Percentiles rank a stretch among this genome's conserved stretches.
Evolutionary conservation across 2,329 filamentous ascomycete genomes (phyloP).

Genomic region (Penicillium palitans): DNA sequence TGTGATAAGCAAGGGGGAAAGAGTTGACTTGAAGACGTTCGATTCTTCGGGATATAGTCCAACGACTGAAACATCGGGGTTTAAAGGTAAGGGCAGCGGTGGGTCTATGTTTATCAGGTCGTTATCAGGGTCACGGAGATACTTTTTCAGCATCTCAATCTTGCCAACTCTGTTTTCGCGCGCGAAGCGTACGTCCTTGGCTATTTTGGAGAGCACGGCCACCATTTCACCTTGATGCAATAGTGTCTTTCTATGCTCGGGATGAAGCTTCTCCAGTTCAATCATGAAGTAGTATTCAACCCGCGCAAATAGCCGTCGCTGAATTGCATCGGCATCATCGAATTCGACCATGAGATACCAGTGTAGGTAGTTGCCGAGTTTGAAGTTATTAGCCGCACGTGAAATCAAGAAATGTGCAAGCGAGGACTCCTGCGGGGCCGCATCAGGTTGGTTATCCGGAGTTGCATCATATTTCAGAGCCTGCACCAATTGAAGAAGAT

Average conservation of each 20-base stretch:
- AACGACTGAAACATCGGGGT: conserved; percentile 76
- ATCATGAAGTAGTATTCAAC: conserved; percentile 96
- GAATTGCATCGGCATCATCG: conserved; percentile 73
- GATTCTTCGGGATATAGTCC: conserved; percentile 82
- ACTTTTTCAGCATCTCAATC: conserved; percentile 79
- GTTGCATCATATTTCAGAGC: conserved; percentile 91
- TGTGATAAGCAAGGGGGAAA: conserved; percentile 86
- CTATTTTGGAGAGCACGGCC: conserved; percentile 81
- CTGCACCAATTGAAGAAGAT: conserved; percentile 91
- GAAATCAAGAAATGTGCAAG: conserved; percentile 86
- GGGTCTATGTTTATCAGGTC: conserved; percentile 81
- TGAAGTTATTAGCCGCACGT: conserved; percentile 82
- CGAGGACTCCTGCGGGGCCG: conserved; percentile 72
- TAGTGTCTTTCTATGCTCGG: conserved; percentile 72
- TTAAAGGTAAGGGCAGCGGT: conserved; percentile 81
- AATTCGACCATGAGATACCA: conserved; percentile 99
- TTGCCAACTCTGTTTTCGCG: conserved; percentile 77
- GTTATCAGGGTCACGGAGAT: conserved; percentile 84
- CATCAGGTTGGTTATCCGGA: conserved; percentile 60
- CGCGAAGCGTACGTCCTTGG: conserved; percentile 80
- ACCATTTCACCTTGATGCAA: conserved; percentile 87
- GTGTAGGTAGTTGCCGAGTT: conserved; percentile 90
- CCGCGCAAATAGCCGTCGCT: conserved; percentile 84
- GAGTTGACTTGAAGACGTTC: conserved; percentile 90
- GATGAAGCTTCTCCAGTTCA: conserved; percentile 73